Evolutionary conservation across 176 grass and related monocot genomes (phyloP), one percentile per base, ranked within the genome.

Genomic region (Cenchrus purpureus): DNA sequence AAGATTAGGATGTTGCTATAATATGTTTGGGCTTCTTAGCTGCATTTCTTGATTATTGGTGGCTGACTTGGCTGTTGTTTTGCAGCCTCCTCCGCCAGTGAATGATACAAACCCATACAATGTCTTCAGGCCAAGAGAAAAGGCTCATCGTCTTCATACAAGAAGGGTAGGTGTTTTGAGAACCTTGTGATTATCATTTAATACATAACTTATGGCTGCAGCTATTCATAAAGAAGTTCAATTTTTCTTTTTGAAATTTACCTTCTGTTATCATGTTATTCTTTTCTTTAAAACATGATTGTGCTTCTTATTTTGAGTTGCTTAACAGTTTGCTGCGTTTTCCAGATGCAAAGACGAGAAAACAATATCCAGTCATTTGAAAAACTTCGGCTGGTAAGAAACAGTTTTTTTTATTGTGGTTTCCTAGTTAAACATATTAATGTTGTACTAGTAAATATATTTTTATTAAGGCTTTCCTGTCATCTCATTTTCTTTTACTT

Each of bases 91-190:
- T 82, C 97, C 97, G 4, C 97, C 97, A 7, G 91, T 92, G 61
- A 99, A 94, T 82, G 97, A 99, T 82, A 99, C 93, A 22, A 99
- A 94, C 80, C 97, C 97, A 52, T 99, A 96, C 73, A 99, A 99
- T 96, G 97, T 99, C 37, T 99, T 99, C 85, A 94, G 97, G 89
- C 94, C 97, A 74, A 96, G 97, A 84, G 97, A 99, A 89, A 99
- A 96, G 84, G 88, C 90, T 57, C 91, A 91, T 77, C 91, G 97
- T 60, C 89, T 95, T 86, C 97, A 99, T 91, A 91, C 97, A 76
- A 96, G 97, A 96, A 92, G 94, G 94, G 97, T 99, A 76, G 60
- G 91, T 87, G 46, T 43, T 43, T 88, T 68, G 51, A 73, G 68
- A 69, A 43, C 45, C 45, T 9, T 46, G 45, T 54, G 5, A 48